phyloP scores from a whole-genome alignment of 768 basidiomycete species.

The Tephrocybe sp. region DNA sequence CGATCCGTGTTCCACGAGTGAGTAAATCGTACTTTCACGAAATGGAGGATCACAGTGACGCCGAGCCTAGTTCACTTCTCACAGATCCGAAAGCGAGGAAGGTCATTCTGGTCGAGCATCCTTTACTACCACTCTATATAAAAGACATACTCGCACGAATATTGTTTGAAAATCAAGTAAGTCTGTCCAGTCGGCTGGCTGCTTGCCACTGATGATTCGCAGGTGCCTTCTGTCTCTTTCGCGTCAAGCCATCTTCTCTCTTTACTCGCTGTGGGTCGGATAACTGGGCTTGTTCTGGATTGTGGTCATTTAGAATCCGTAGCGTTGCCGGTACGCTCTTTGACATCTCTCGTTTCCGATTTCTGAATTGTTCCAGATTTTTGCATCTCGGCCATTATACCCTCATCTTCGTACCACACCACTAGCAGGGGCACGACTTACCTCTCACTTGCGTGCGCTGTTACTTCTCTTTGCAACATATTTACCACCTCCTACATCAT shows the following conservation, averaged over 20 bases:
- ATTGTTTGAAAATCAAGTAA: slow-evolving; percentile 88
- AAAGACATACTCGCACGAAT: slow-evolving; percentile 86
- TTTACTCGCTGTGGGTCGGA: slow-evolving; percentile 80
- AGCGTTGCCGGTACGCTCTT: slow-evolving; percentile 70
- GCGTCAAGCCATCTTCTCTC: slow-evolving; percentile 85
- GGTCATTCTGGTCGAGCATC: slow-evolving; percentile 89
- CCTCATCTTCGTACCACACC: slow-evolving; percentile 83
- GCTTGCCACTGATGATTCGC: slow-evolving; percentile 1
- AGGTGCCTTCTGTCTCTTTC: slow-evolving; percentile 96
- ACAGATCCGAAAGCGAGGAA: slow-evolving; percentile 95
- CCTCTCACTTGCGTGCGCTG: slow-evolving; percentile 76
- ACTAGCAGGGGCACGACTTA: slow-evolving; percentile 78
- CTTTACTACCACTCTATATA: slow-evolving; percentile 78
- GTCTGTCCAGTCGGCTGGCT: slow-evolving; percentile 9
- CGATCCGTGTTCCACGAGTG: slow-evolving; percentile 85
- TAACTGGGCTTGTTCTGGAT: slow-evolving; percentile 93
- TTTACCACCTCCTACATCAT: slow-evolving; percentile 73
- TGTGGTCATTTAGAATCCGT: slow-evolving; percentile 90
- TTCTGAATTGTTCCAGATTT: slow-evolving; percentile 57
- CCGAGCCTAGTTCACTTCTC: slow-evolving; percentile 68
- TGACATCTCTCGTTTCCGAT: not conserved
- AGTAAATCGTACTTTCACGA: slow-evolving; percentile 25
- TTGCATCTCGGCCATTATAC: slow-evolving; percentile 83
- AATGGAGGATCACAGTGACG: slow-evolving; percentile 3
- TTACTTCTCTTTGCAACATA: slow-evolving; percentile 83